Conservation (phyloP, 345 rosid species). For the Mercurialis annua region DNA sequence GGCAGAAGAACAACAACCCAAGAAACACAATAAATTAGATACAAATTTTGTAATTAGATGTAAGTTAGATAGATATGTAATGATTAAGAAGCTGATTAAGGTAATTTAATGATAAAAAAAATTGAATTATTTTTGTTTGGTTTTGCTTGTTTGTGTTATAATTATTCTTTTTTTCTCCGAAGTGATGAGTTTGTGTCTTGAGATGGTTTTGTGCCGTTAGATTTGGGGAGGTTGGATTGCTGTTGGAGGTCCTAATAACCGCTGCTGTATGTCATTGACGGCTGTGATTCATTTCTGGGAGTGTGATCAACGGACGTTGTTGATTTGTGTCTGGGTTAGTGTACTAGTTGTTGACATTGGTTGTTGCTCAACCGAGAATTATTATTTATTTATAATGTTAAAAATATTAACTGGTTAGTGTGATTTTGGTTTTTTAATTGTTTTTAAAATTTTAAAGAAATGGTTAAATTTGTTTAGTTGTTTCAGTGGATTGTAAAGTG, state of each 20-base stretch:
- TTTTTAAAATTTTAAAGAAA: not conserved
- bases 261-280: conserved; percentile 42
- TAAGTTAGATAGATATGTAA: not conserved
- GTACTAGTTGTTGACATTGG: conserved; percentile 22
- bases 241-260: conserved; percentile 34
- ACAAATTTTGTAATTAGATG: too few species aligned
- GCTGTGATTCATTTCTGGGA: conserved; percentile 21
- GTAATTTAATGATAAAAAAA: not conserved
- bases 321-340: not conserved
- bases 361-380: conserved; percentile 6
- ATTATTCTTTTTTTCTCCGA: conserved; percentile 13
- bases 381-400: too few species aligned
- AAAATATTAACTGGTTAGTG: not conserved
- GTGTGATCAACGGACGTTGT: conserved; percentile 16
- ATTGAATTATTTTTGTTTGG: not conserved
- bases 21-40: not conserved
- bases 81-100: not conserved
- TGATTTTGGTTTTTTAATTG: not conserved
- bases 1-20: not conserved
- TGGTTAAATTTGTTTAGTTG: not conserved
- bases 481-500: not conserved
- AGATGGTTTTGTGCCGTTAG: conserved; percentile 33
- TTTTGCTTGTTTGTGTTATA: conserved; percentile 5
- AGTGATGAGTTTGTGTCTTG: conserved; percentile 1
- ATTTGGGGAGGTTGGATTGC: conserved; percentile 38